Base-by-base conservation (phyloP, 1,284 basidiomycete species). In the Blastosporella zonata region DNA sequence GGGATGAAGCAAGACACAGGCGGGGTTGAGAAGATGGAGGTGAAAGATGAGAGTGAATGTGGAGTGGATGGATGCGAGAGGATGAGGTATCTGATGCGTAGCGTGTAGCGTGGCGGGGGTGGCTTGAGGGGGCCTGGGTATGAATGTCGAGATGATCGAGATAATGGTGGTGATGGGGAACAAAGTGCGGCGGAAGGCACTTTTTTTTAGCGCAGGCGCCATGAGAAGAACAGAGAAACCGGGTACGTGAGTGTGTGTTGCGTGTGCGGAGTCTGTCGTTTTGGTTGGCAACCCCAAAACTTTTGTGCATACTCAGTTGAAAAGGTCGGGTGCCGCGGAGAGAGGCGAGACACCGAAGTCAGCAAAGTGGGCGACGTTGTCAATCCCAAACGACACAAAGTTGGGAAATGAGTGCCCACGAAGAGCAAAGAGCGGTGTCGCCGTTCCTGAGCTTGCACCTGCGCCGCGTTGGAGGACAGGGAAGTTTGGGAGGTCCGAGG, bases 311-410 rank as follows among this genome's bases (percentile, higher is more conserved):
- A 5, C 52, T 68, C 63, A 79, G 56, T 75, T 74, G 59, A 74
- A 71, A 52, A 80, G 67, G 51, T 68, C 59, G 34, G 72, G 70
- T 34, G 69, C 72, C 28, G 68, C 67, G 20, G 74, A 75, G 42
- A 78, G 75, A 31, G 75, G 73, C 28, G 75, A 77, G 47, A 73
- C 69, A 43, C 71, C 68, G 57, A 79, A 74, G 57, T 78, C 74
- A 45, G 75, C 74, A 53, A 77, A 79, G 49, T 69, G 67, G 44
- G 56, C 54, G 10, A 54, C 39, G 25, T 51, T 42, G 41, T 68
- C 64, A 55, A 58, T 60, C 52, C 63, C 56, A 46, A 62, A 56
- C 46, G 67, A 66, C 43, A 68, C 51, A 51, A 63, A 63, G 59
- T 68, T 69, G 34, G 55, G 58, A 56, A 68, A 66, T 21, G 73